Evolutionary conservation across 148 eudicot genomes (phyloP).

Genomic region (Selenicereus undatus): DNA sequence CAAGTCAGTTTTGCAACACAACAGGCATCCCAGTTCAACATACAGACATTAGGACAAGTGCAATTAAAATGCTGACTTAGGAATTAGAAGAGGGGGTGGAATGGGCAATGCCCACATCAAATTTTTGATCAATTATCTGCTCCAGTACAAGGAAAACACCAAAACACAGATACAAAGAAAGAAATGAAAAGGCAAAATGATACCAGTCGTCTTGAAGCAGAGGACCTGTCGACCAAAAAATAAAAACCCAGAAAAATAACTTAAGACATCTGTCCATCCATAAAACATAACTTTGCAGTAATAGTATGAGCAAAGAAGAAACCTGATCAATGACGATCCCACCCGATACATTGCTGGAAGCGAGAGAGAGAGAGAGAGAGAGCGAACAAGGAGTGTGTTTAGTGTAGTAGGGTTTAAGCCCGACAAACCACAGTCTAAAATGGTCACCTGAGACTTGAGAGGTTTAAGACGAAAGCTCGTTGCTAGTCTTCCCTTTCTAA

Average conservation of each 20-base stretch:
- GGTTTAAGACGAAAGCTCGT: slow-evolving; percentile 1
- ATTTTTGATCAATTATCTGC: neutral
- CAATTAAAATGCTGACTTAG: neutral
- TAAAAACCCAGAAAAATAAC: neutral
- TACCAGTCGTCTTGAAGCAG: slow-evolving; percentile 68
- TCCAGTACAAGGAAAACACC: neutral
- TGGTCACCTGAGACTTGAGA: neutral
- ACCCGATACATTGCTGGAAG: slow-evolving; percentile 51
- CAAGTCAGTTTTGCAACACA: slow-evolving; percentile 3
- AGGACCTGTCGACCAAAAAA: slow-evolving; percentile 40
- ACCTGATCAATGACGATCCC: slow-evolving; percentile 73
- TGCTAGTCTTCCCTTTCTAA: neutral
- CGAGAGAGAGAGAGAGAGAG: neutral
- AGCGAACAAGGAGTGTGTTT: neutral
- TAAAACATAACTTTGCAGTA: neutral
- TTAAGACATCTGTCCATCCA: neutral
- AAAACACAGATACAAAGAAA: neutral
- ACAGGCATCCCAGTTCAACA: neutral
- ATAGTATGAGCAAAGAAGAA: neutral
- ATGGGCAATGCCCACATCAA: slow-evolving; percentile 14
- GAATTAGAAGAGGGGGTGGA: neutral
- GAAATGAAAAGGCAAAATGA: slow-evolving; percentile 1
- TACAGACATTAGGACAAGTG: neutral
- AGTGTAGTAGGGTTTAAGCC: slow-evolving; percentile 25
- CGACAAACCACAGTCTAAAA: neutral